Evolutionary conservation across 371 early-diverging fungal genomes (phyloP), one percentile per base, ranked within the genome.

Genomic region (Thermomucor indicae-seudaticae): DNA sequence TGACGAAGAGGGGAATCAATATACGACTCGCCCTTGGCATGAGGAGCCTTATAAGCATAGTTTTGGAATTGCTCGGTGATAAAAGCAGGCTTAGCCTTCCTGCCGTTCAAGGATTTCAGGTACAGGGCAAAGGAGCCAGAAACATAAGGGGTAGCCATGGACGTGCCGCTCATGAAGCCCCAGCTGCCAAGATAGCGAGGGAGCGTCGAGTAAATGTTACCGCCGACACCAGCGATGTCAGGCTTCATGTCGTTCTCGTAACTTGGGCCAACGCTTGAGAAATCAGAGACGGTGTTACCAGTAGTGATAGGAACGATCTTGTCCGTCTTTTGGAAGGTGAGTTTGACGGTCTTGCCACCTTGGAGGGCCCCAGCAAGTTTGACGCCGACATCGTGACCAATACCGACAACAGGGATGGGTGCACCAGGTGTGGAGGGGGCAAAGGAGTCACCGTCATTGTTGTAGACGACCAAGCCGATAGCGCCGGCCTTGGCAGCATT

Each of bases 111-210:
- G 14, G 67, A 50, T 47, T 82, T 67, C 23, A 77, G 52, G 34
- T 67, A 70, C 57, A 88, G 58, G 19, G 88, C 88, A 28, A 78
- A 67, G 23, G 73, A 60, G 29, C 87, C 88, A 27, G 88, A 65
- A 19, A 83, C 65, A 53, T 87, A 88, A 1, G 90, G 90, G 28
- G 88, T 72, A 7, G 90, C 86, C 79, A 74, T 76, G n/a, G 76
- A 75, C 0, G 80, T 81, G 38, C 90, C 89, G 17, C 80, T 78
- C 49, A 77, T 55, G 10, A 79, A 58, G 11, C 75, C 80, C 59
- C 85, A 88, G 25, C 56, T 43, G 20, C 65, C 67, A 4, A 67
- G 54, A 35, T 62, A 60, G 8, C 53, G 49, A 29, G 74, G 74
- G 55, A 83, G 19, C 6, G 89, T 83, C 19, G 87, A 85, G 51